These are phyloP conservation scores for Exophiala calicioides DNA, from an alignment of 2,329 filamentous ascomycete species.

Conservation along the genomic window DNA sequence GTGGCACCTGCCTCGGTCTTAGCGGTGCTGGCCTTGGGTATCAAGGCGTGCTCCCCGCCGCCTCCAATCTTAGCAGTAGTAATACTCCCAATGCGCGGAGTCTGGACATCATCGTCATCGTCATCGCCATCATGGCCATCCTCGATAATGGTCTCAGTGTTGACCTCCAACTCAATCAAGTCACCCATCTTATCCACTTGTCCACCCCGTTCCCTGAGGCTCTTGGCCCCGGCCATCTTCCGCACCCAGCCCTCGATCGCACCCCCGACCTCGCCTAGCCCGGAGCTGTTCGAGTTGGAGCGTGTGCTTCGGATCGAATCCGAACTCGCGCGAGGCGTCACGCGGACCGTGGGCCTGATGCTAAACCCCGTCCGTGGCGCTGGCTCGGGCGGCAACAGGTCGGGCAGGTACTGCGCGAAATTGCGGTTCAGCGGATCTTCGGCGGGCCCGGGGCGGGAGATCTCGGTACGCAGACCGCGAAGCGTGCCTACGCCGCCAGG, in stretches of 20 bases:
- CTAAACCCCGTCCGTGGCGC: conserved; percentile 32
- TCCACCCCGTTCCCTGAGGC: conserved; percentile 15
- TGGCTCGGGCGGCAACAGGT: conserved; percentile 58
- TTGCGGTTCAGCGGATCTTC: conserved; percentile 82
- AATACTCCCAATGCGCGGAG: too few species aligned
- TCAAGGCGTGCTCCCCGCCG: neutral
- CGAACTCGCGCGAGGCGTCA: conserved; percentile 45
- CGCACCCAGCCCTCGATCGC: conserved; percentile 89
- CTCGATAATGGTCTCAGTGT: conserved; percentile 12
- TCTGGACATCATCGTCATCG: too few species aligned
- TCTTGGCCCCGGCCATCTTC: conserved; percentile 58
- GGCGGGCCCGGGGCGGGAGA: conserved; percentile 65
- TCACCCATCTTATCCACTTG: conserved; percentile 36
- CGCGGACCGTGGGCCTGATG: conserved; percentile 8
- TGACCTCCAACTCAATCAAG: conserved; percentile 45
- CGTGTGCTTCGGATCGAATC: conserved; percentile 49
- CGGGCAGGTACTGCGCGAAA: conserved; percentile 79
- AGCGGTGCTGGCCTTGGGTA: conserved; percentile 6
- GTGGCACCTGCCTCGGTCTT: neutral
- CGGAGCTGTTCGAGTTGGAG: conserved; percentile 39
- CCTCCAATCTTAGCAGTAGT: too few species aligned
- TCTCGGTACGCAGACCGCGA: conserved; percentile 62
- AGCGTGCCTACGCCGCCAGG: conserved; percentile 89
- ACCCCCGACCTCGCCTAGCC: conserved; percentile 79
- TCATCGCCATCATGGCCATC: neutral